Evolutionary conservation across 805 yeast genomes (phyloP).

Genomic region (Millerago galiae): DNA sequence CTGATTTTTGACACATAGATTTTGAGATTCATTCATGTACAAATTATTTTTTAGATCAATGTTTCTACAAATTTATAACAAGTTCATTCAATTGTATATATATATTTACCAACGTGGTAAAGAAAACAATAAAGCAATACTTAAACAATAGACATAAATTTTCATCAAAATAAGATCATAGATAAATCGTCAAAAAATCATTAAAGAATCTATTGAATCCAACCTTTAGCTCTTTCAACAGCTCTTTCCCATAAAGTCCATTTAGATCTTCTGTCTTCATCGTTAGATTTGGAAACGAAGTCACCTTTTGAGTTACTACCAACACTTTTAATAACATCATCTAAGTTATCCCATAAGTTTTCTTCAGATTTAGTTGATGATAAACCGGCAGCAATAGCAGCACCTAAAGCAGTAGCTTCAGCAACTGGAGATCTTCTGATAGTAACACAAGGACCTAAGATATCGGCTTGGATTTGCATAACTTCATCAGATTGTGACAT

Average conservation of each 20-base stretch:
- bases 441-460: slow-evolving; percentile 79
- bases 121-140: no score
- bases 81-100: background rate
- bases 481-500: slow-evolving; percentile 88
- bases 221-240: slow-evolving; percentile 70
- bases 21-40: no score
- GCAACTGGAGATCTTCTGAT: slow-evolving; percentile 75
- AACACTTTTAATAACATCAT: slow-evolving; percentile 50
- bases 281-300: slow-evolving; percentile 39
- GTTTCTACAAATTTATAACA: no score
- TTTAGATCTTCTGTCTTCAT: slow-evolving; percentile 50
- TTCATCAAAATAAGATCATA: background rate
- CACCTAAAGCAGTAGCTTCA: slow-evolving; percentile 94
- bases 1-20: no score
- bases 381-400: slow-evolving; percentile 93
- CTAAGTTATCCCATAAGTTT: slow-evolving; percentile 69
- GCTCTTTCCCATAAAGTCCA: slow-evolving; percentile 86
- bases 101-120: background rate
- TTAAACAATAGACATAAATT: no score
- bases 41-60: no score
- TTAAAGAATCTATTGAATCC: slow-evolving; percentile 39
- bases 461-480: slow-evolving; percentile 90
- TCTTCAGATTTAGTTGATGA: slow-evolving; percentile 41
- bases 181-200: background rate
- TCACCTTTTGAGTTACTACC: slow-evolving; percentile 28